Base-by-base conservation (phyloP, 192 early-diverging fungal genomes). In the Allomyces macrogynus region DNA sequence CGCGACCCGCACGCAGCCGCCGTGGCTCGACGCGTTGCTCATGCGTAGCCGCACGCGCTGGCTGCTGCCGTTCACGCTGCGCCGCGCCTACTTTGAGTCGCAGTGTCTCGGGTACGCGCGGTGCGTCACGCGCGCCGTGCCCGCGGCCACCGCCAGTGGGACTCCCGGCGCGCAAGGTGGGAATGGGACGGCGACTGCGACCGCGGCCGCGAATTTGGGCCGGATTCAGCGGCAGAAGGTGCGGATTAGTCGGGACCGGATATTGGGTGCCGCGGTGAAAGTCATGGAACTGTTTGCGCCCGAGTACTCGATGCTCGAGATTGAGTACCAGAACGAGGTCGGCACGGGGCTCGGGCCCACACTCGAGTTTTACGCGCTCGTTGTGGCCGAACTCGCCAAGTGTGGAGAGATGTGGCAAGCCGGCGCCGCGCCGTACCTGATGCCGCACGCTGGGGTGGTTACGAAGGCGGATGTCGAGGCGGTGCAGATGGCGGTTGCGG, bases 291-390 rank as follows among this genome's bases (percentile, higher is more conserved):
- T 90, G 60, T 92, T 88, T 68, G 86, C 85, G n/a, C 78, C 72
- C 8, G 71, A 73, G 4, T 81, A 85, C 27, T 71, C 86, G 9
- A 73, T 88, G 61, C 73, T 97, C 26, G 93, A 97, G 67, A 81
- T 97, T 23, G 91, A 97, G 70, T 97, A 92, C 66, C 85, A 86
- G 69, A 89, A 91, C 65, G 93, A 97, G 63, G 91, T 88, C 25
- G 93, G 93, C 12, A 89, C 89, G 12, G 93, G 93, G 1, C 72
- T 94, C 5, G 92, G 92, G 0, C 91, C 90, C 0, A 92, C 92
- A 0, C 77, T 93, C 10, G 94, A 97, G 72, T 97, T 97, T 69
- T 97, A 92, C 69, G 74, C 89, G 5, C 72, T 76, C 12, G 84
- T 95, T 1, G 92, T 85, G 14, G 87, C 89, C 63, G 77, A 92